Evolutionary conservation across 2,329 filamentous ascomycete species (phyloP), one percentile per base, ranked within the genome.

Genomic region (Talaromyces islandicus): DNA sequence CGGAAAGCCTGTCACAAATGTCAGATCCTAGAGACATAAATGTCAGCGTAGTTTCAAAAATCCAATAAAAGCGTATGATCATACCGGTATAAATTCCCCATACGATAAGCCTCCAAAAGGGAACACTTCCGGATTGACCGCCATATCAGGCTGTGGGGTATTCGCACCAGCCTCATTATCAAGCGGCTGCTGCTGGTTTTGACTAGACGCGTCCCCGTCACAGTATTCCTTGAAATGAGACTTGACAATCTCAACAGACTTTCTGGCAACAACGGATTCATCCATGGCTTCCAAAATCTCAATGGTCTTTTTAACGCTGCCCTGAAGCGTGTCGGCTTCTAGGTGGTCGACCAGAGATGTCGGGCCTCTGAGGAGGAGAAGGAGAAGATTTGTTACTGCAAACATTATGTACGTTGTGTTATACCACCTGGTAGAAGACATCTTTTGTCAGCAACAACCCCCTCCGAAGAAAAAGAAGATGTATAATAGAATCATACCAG

Each of bases 331-430:
- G 51, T 68, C 65, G n/a, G 71, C 69, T 43, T 69, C 68, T 4
- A 64, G 57, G 7, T 27, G 27, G 32, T 29, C 46, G 38, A 48
- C 35, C 4, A 43, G 53, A 50, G 68, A 67, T 61, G 68, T 65
- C 30, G 70, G 67, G 14, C 71, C 61, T 57, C 67, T 70, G 27
- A 68, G 71, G 64, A 73, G 69, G 35, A 71, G 70, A 4, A 74
- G 69, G 21, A 75, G 69, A 27, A 77, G 68, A 1, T 74, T 74
- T 3, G 70, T 71, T 25, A 71, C 73, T 35, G 74, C 75, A 57
- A 76, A 76, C 64, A 75, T 73, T 4, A 76, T 69, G 52, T 77
- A 78, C 0, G 75, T 77, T 48, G 73, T 71, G 60, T 78, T 78
- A 57, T 78, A 77, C 71, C 74, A 76, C 74, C 74, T 76, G 50